phyloP scores from a whole-genome alignment of 768 basidiomycete species.

The Tylopilus felleus region DNA sequence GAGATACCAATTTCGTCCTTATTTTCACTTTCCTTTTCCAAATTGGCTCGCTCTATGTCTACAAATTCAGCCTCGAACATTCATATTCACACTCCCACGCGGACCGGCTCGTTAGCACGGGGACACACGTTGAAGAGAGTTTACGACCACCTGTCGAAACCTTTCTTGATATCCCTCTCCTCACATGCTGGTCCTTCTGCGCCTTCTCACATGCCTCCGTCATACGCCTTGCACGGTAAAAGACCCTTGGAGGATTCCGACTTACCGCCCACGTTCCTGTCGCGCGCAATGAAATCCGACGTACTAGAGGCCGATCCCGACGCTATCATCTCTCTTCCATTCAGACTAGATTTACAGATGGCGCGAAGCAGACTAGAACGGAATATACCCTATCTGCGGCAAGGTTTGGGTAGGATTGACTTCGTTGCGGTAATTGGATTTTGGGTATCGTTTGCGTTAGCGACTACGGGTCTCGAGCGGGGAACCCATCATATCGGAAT shows the following conservation, averaged over 20 bases:
- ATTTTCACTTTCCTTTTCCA: conserved; percentile 40
- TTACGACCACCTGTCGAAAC: conserved; percentile 47
- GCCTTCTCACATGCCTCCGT: conserved; percentile 8
- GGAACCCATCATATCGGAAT: conserved; percentile 73
- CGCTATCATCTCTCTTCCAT: conserved; percentile 50
- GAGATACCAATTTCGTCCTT: conserved; percentile 55
- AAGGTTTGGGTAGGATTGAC: conserved; percentile 91
- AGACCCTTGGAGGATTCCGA: conserved; percentile 37
- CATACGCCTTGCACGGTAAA: not conserved
- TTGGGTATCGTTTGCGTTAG: conserved; percentile 80
- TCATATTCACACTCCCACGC: conserved; percentile 21
- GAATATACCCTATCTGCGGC: conserved; percentile 84
- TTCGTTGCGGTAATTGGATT: conserved; percentile 81
- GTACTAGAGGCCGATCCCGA: conserved; percentile 34
- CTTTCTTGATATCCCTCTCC: conserved; percentile 50
- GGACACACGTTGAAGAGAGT: conserved; percentile 44
- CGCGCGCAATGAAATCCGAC: conserved; percentile 46
- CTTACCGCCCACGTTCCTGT: conserved; percentile 47
- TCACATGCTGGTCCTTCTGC: conserved; percentile 15
- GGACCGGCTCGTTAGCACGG: conserved; percentile 38
- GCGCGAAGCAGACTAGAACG: conserved; percentile 54
- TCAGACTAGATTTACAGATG: conserved; percentile 55
- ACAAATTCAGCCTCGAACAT: conserved; percentile 27
- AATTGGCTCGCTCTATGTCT: conserved; percentile 23
- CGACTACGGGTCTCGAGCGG: conserved; percentile 64